Percentiles rank a stretch among this genome's conserved stretches.
Evolutionary conservation across 169 alveolate genomes (phyloP).

Genomic region (Eimeria maxima): DNA sequence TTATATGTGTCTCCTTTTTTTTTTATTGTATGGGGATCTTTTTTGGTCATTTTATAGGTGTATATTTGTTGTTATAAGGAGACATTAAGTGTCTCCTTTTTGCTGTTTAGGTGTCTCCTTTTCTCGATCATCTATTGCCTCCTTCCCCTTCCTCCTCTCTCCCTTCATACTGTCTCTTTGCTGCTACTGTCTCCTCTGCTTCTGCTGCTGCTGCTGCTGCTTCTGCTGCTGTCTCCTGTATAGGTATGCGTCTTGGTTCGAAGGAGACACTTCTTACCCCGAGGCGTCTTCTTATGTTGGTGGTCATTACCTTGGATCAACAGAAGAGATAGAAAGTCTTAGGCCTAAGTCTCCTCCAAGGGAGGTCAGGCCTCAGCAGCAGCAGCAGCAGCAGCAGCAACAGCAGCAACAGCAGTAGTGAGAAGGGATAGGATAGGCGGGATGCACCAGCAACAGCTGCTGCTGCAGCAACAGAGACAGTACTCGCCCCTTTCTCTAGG

Average conservation of each 20-base stretch:
- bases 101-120: background rate
- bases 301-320: conserved; percentile 71
- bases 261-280: conserved; percentile 75
- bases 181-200: background rate
- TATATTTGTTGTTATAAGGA: too few relatives aligned
- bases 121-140: too few relatives aligned
- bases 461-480: too few relatives aligned
- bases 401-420: conserved; percentile 27
- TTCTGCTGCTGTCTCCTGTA: background rate
- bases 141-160: background rate
- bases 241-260: conserved; percentile 79
- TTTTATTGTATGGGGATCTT: too few relatives aligned
- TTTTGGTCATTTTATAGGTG: too few relatives aligned
- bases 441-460: too few relatives aligned
- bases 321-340: conserved; percentile 65
- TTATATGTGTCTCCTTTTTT: background rate
- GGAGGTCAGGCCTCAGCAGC: conserved; percentile 21
- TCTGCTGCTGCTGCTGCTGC: background rate
- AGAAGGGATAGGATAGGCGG: background rate
- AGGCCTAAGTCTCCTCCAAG: conserved; percentile 74
- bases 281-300: conserved; percentile 44
- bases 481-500: too few relatives aligned
- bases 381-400: conserved; percentile 50
- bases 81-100: background rate
- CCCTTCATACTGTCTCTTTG: background rate